Evolutionary conservation across 495 filamentous ascomycete genomes (phyloP).

Genomic region (Bombardia bombarda): DNA sequence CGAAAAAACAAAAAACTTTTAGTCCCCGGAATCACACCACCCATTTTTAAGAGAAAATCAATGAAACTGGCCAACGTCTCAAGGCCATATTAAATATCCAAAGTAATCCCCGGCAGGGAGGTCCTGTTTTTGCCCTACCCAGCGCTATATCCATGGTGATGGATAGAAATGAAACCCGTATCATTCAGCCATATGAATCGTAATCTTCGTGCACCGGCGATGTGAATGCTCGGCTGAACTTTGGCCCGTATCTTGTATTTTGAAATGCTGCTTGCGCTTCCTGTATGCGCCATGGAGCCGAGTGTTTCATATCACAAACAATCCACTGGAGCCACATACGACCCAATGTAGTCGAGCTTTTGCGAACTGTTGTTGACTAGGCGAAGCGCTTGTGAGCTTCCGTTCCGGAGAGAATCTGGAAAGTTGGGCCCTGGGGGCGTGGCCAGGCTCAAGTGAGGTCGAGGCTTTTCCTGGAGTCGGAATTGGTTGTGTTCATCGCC

Average conservation of each 20-base stretch:
- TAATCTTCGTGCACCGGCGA: slow-evolving; percentile 9
- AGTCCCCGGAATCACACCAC: not conserved
- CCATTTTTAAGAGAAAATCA: slow-evolving; percentile 1
- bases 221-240: too few species aligned
- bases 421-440: slow-evolving; percentile 31
- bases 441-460: slow-evolving; percentile 38
- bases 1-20: slow-evolving; percentile 9
- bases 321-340: too few species aligned
- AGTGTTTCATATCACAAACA: too few species aligned
- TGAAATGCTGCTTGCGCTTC: too few species aligned
- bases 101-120: slow-evolving; percentile 3
- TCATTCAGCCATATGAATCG: slow-evolving; percentile 16
- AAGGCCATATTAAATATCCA: slow-evolving; percentile 2
- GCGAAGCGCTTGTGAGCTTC: not conserved
- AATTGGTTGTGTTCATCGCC: slow-evolving; percentile 54
- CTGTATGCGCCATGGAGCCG: too few species aligned
- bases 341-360: too few species aligned
- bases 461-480: slow-evolving; percentile 44
- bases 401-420: slow-evolving; percentile 3
- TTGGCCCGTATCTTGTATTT: too few species aligned
- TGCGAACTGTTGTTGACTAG: too few species aligned
- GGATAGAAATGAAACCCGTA: slow-evolving; percentile 15
- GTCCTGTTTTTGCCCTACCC: slow-evolving; percentile 19
- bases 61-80: too few species aligned
- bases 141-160: slow-evolving; percentile 4